These are phyloP conservation scores for Aureobasidium sp. DNA, from an alignment of 2,329 filamentous ascomycete species.

Conservation along the genomic window DNA sequence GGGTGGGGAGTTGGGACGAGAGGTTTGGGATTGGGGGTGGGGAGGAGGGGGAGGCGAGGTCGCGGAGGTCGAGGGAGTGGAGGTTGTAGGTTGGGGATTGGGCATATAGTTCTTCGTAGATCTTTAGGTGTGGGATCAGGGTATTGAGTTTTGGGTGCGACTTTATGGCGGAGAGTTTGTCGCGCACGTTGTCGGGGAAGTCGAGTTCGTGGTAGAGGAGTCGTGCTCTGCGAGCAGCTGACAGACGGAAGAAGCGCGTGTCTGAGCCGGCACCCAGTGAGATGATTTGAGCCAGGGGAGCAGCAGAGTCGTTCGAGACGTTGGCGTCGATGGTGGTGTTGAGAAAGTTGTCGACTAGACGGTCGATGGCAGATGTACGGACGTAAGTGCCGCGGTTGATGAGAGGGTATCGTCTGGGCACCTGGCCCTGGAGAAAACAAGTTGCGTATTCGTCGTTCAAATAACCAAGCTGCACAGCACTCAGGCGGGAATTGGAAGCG, in stretches of 20 bases:
- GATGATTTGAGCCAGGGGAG: conserved; percentile 61
- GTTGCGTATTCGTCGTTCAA: conserved; percentile 71
- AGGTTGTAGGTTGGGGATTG: conserved; percentile 44
- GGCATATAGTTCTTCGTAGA: conserved; percentile 34
- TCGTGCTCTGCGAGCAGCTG: conserved; percentile 35
- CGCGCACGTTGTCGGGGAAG: conserved; percentile 63
- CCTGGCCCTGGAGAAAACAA: conserved; percentile 52
- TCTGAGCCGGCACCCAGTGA: conserved; percentile 92
- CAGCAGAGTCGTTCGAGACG: neutral
- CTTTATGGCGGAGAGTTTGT: conserved; percentile 48
- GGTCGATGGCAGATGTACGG: conserved; percentile 74
- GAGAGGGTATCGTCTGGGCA: conserved; percentile 66
- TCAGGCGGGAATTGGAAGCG: conserved; percentile 79
- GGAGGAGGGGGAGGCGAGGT: conserved; percentile 34
- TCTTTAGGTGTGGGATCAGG: conserved; percentile 23
- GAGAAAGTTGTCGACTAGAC: conserved; percentile 65
- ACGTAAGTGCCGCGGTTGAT: conserved; percentile 98
- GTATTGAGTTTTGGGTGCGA: conserved; percentile 23
- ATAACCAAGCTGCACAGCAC: conserved; percentile 79
- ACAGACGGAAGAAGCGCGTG: conserved; percentile 73
- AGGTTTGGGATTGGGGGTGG: conserved; percentile 33
- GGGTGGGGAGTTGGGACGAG: conserved; percentile 57
- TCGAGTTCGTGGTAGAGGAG: conserved; percentile 88
- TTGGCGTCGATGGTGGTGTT: conserved; percentile 22
- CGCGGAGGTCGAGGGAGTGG: conserved; percentile 58